Evolutionary conservation across 1,284 basidiomycete species (phyloP).

Genomic region (Leccinum fallax): DNA sequence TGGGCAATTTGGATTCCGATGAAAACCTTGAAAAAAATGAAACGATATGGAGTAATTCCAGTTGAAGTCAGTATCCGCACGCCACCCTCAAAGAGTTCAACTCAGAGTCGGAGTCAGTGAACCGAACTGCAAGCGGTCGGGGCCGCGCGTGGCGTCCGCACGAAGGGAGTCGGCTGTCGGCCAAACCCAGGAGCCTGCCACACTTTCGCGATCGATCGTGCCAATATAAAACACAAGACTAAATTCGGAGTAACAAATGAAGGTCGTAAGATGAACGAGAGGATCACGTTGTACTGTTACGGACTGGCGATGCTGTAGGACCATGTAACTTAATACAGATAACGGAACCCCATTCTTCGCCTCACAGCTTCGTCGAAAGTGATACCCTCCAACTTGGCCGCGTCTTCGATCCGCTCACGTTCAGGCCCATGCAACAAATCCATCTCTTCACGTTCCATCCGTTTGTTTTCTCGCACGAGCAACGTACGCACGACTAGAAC

Average conservation of each 20-base stretch:
- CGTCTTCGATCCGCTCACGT: slow-evolving; percentile 48
- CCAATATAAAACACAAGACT: background rate
- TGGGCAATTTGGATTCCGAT: background rate
- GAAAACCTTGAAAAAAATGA: background rate
- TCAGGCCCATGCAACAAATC: slow-evolving; percentile 45
- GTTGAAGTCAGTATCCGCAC: background rate
- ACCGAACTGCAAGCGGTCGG: background rate
- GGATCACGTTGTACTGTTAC: background rate
- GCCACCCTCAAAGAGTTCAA: background rate
- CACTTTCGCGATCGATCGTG: background rate
- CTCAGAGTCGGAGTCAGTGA: background rate
- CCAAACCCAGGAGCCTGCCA: background rate
- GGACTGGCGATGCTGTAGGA: background rate
- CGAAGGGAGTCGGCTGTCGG: background rate
- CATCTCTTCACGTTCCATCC: slow-evolving; percentile 48
- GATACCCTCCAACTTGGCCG: slow-evolving; percentile 51
- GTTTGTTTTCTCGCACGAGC: slow-evolving; percentile 47
- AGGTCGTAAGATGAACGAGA: background rate
- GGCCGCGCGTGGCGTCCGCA: background rate
- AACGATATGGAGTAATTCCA: background rate
- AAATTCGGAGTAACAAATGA: background rate
- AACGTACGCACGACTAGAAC: slow-evolving; percentile 47
- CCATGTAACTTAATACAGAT: slow-evolving; percentile 17
- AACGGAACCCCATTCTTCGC: slow-evolving; percentile 41
- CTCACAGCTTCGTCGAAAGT: slow-evolving; percentile 55